A percentile compares a stretch with the other conserved stretches of the same genome.
phyloP scores from a whole-genome alignment of 495 filamentous ascomycete species.

The Aspergillus leporis region DNA sequence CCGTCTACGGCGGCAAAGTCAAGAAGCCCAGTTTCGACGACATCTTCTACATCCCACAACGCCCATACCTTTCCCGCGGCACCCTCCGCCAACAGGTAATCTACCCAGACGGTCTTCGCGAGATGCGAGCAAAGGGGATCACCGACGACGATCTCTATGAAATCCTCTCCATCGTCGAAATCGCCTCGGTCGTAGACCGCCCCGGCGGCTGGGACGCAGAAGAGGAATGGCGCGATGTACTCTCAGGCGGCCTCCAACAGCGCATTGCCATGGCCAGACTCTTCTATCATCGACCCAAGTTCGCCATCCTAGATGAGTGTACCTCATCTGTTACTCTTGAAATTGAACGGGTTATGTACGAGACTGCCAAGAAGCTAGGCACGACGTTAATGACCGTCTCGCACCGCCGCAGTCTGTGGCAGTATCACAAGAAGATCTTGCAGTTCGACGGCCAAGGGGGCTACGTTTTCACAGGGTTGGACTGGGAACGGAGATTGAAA shows the following conservation, averaged over 20 bases:
- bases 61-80: constrained; percentile 87
- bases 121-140: constrained; percentile 81
- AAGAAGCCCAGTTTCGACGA: constrained; percentile 83
- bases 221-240: constrained; percentile 91
- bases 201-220: constrained; percentile 90
- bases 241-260: constrained; percentile 90
- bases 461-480: constrained; percentile 86
- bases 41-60: constrained; percentile 98
- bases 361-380: constrained; percentile 84
- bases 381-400: constrained; percentile 96
- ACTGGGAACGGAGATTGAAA: constrained; percentile 81
- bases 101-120: constrained; percentile 85
- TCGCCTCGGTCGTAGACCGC: constrained; percentile 79
- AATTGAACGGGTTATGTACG: constrained; percentile 94
- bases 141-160: constrained; percentile 78
- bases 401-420: constrained; percentile 90
- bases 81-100: constrained; percentile 93
- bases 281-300: constrained; percentile 90
- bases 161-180: constrained; percentile 76
- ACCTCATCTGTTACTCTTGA: constrained; percentile 91
- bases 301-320: constrained; percentile 95
- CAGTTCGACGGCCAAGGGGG: constrained; percentile 95
- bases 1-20: constrained; percentile 94
- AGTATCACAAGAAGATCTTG: constrained; percentile 89
- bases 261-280: constrained; percentile 96